Percentiles rank a stretch among this genome's conserved stretches.
These are phyloP conservation scores for Russula olivacea DNA, from an alignment of 768 basidiomycete genomes.

Conservation along the genomic window DNA sequence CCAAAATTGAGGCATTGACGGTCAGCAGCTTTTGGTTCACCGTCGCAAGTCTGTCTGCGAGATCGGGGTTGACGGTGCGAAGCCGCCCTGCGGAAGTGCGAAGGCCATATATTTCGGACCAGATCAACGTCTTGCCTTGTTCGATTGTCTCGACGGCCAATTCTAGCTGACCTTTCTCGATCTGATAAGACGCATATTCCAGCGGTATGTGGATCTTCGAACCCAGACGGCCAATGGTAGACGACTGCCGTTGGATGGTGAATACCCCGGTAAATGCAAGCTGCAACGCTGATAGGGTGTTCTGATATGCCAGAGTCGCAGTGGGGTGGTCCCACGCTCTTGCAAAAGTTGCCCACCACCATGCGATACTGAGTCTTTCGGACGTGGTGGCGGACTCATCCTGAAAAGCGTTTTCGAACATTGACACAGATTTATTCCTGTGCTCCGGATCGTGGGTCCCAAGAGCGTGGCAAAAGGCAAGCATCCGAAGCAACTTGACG, in stretches of 20 bases:
- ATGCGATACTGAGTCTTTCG: background rate
- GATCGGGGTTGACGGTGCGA: background rate
- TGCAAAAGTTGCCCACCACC: constrained; percentile 3
- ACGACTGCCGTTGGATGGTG: background rate
- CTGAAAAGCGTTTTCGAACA: constrained; percentile 1
- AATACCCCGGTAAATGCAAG: background rate
- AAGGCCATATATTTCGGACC: constrained; percentile 12
- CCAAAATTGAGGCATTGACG: background rate
- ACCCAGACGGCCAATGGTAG: background rate
- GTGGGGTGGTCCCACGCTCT: background rate
- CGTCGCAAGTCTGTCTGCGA: background rate
- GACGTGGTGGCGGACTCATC: background rate
- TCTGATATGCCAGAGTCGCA: constrained; percentile 2
- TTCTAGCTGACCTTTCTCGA: background rate
- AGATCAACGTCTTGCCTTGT: constrained; percentile 3
- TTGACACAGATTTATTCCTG: background rate
- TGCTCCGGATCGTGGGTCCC: background rate
- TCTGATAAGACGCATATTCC: constrained; percentile 2
- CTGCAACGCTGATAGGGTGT: background rate
- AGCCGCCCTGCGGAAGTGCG: background rate
- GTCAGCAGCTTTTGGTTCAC: background rate
- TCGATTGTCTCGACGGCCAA: constrained; percentile 11
- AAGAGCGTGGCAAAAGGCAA: constrained; percentile 4
- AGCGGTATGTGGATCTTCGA: background rate
- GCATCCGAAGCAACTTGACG: background rate